A percentile compares a stretch with the other conserved stretches of the same genome.
Evolutionary conservation across 1,284 basidiomycete genomes (phyloP).

Genomic region (Apiotrichum mycotoxinovorans): DNA sequence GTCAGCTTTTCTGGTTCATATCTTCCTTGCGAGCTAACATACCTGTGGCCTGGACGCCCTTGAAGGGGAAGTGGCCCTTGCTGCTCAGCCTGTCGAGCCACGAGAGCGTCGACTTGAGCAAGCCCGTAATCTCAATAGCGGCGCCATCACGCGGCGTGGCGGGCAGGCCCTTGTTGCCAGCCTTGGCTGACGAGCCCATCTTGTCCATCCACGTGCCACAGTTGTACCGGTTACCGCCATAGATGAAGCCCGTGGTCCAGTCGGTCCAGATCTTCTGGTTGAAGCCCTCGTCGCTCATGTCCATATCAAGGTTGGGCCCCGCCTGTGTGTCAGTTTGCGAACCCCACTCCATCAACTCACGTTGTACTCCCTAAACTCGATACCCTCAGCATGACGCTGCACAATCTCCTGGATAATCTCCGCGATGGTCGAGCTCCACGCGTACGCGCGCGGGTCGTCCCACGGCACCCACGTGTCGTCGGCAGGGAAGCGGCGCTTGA

Average conservation of each 20-base stretch:
- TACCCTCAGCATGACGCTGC: slow-evolving; percentile 87
- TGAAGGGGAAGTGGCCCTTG: slow-evolving; percentile 76
- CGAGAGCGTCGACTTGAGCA: slow-evolving; percentile 85
- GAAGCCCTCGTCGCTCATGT: slow-evolving; percentile 92
- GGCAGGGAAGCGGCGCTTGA: slow-evolving; percentile 86
- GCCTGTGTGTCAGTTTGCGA: slow-evolving; percentile 53
- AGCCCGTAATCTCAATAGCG: slow-evolving; percentile 89
- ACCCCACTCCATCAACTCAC: slow-evolving; percentile 21
- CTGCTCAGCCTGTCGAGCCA: slow-evolving; percentile 73
- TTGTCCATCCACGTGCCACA: slow-evolving; percentile 89
- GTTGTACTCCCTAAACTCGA: slow-evolving; percentile 92
- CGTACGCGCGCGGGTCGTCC: slow-evolving; percentile 80
- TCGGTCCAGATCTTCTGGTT: slow-evolving; percentile 90
- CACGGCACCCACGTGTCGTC: slow-evolving; percentile 92
- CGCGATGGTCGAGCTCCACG: slow-evolving; percentile 74
- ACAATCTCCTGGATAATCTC: slow-evolving; percentile 95
- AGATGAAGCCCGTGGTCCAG: slow-evolving; percentile 86
- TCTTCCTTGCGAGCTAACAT: slow-evolving; percentile 52
- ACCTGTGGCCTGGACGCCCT: slow-evolving; percentile 79
- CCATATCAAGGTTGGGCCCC: slow-evolving; percentile 85
- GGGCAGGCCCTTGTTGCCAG: slow-evolving; percentile 89
- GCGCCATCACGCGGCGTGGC: slow-evolving; percentile 94
- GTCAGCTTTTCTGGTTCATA: background rate
- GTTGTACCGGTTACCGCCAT: slow-evolving; percentile 74
- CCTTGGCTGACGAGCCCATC: slow-evolving; percentile 86